Evolutionary conservation across 495 filamentous ascomycete genomes (phyloP), one percentile per base, ranked within the genome.

Genomic region (Daldinia childiae): DNA sequence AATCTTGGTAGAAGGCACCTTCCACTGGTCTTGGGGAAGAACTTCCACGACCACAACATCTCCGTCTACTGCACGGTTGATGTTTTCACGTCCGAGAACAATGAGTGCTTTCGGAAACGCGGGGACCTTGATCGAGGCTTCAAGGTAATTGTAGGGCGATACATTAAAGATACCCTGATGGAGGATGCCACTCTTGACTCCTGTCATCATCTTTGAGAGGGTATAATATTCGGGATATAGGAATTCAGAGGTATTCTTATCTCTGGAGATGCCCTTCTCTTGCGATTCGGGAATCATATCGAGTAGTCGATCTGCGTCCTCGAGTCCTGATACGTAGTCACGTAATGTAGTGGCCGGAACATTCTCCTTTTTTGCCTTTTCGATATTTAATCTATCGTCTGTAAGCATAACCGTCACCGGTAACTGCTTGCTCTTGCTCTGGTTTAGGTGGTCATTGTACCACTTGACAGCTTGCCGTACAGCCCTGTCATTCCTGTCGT

Each of bases 121-220:
- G 17, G 93, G 86, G 6, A 97, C 94, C 74, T 93, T 90, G 54
- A 98, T 90, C 11, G 92, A 92, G 8, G 93, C 96, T 78, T 98
- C 96, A 30, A 98, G 83, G 75, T 97, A 98, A 79, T 99, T 98
- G 83, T 98, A 99, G 7, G 93, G 92, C 9, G 95, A 98, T 26
- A 98, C 92, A 74, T 95, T 97, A 82, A 96, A 99, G 15, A 91
- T 89, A 41, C 95, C 95, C 79, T 98, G 94, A 78, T 98, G 95
- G 48, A 99, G 80, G 24, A 90, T 90, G 11, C 93, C 93, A 19
- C 88, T 89, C 78, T 93, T 93, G 58, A 97, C 82, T 0, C 93
- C 94, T 27, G 95, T 99, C 85, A 93, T 93, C 86, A 98, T 91
- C 81, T 93, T 97, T n/a, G 96, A 97, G 80, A 94, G 83, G 5